A percentile compares a stretch with the other conserved stretches of the same genome.
These are phyloP conservation scores for Phytomonas sp. DNA, from an alignment of 208 protist genomes.

Conservation along the genomic window DNA sequence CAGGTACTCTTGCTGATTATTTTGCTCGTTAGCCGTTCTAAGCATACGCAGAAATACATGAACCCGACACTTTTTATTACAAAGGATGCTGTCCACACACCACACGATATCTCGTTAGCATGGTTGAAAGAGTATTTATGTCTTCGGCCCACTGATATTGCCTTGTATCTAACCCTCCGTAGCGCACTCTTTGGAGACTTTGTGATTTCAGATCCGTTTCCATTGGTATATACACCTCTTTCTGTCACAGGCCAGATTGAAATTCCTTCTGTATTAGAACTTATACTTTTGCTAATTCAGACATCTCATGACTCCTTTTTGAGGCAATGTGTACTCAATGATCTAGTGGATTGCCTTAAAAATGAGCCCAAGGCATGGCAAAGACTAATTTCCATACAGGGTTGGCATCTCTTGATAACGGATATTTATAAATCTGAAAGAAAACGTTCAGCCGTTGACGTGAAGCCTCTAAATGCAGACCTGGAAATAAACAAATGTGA, in stretches of 20 bases:
- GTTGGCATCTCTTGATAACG: not conserved
- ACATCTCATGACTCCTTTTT: slow-evolving; percentile 27
- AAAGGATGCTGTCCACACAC: slow-evolving; percentile 51
- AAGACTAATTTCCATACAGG: slow-evolving; percentile 22
- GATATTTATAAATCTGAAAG: not conserved
- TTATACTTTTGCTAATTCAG: slow-evolving; percentile 51
- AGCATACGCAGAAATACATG: slow-evolving; percentile 69
- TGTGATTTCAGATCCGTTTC: slow-evolving; percentile 23
- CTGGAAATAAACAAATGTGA: not conserved
- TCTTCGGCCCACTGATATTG: slow-evolving; percentile 20
- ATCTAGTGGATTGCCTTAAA: slow-evolving; percentile 47
- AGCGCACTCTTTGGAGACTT: slow-evolving; percentile 60
- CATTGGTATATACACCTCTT: slow-evolving; percentile 11
- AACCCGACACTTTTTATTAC: slow-evolving; percentile 43
- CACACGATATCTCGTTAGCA: slow-evolving; percentile 52
- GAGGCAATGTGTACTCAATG: slow-evolving; percentile 35
- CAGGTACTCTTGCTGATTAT: slow-evolving; percentile 65
- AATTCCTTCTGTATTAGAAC: slow-evolving; percentile 43
- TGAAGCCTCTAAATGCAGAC: not conserved
- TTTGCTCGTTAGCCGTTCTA: slow-evolving; percentile 54
- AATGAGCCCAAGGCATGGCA: slow-evolving; percentile 53
- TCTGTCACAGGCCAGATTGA: slow-evolving; percentile 27
- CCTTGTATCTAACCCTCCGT: slow-evolving; percentile 58
- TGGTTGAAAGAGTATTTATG: slow-evolving; percentile 40
- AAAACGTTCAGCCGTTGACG: not conserved